Conservation (phyloP, 441 rosid genomes). For the Populus tomentosa region DNA sequence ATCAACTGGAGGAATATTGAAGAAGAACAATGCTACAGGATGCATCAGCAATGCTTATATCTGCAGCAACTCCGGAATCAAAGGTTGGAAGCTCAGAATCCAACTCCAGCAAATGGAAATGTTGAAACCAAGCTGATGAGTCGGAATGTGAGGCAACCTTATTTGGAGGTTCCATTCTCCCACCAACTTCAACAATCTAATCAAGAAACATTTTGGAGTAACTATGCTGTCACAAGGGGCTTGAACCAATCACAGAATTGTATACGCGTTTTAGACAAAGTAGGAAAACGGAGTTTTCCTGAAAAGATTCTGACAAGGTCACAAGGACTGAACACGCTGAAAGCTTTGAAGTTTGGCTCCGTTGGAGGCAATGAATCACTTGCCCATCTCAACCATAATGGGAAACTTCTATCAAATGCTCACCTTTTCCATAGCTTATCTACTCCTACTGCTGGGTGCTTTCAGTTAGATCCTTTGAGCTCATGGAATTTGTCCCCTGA, state of each 20-base stretch:
- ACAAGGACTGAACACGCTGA: conserved; percentile 45
- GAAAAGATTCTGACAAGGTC: conserved; percentile 72
- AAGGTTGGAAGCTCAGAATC: conserved; percentile 38
- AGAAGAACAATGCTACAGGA: conserved; percentile 46
- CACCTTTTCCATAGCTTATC: conserved; percentile 29
- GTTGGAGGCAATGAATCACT: conserved; percentile 41
- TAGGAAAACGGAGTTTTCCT: conserved; percentile 45
- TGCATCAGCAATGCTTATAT: conserved; percentile 50
- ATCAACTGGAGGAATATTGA: conserved; percentile 48
- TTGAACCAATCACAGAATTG: conserved; percentile 30
- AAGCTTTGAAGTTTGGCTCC: conserved; percentile 47
- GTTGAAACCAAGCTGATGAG: conserved; percentile 26
- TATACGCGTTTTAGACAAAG: conserved; percentile 33
- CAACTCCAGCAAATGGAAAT: conserved; percentile 32
- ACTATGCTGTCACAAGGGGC: conserved; percentile 28
- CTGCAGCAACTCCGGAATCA: conserved; percentile 49
- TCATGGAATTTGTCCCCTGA: conserved; percentile 35
- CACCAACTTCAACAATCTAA: conserved; percentile 41
- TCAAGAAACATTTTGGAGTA: conserved; percentile 39
- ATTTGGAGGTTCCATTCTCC: conserved; percentile 37
- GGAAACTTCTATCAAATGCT: conserved; percentile 37
- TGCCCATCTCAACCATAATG: conserved; percentile 32
- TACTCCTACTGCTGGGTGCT: conserved; percentile 29
- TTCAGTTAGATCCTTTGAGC: conserved; percentile 30
- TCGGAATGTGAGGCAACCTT: conserved; percentile 39